A percentile compares a stretch with the other conserved stretches of the same genome.
These are phyloP conservation scores for Lactifluus piperatus DNA, from an alignment of 768 basidiomycete species.

Conservation along the genomic window DNA sequence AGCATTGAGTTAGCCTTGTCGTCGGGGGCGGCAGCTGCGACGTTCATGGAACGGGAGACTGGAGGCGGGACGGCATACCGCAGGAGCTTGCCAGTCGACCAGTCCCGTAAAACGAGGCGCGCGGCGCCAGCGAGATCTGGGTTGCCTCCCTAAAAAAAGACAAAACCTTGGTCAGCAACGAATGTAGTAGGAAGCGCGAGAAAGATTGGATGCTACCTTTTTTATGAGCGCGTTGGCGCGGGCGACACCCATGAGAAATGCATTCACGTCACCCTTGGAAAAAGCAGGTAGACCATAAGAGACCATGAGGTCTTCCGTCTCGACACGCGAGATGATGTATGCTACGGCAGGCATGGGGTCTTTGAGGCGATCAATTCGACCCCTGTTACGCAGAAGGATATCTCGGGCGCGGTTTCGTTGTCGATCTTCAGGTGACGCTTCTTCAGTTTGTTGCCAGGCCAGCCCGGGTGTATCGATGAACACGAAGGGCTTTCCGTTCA, in stretches of 20 bases:
- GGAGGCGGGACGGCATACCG: slow-evolving; percentile 57
- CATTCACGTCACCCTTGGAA: slow-evolving; percentile 49
- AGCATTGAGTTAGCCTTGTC: slow-evolving; percentile 13
- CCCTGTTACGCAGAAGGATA: slow-evolving; percentile 69
- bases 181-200: not conserved
- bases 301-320: slow-evolving; percentile 82
- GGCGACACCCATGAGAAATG: slow-evolving; percentile 72
- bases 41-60: not conserved
- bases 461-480: slow-evolving; percentile 89
- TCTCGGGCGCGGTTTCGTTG: slow-evolving; percentile 48
- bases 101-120: slow-evolving; percentile 75
- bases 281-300: slow-evolving; percentile 80
- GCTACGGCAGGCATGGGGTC: slow-evolving; percentile 54
- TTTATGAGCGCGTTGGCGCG: slow-evolving; percentile 67
- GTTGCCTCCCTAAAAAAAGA: slow-evolving; percentile 48
- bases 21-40: slow-evolving; percentile 9
- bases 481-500: slow-evolving; percentile 43
- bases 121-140: slow-evolving; percentile 68
- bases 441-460: slow-evolving; percentile 37
- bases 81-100: slow-evolving; percentile 65
- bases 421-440: slow-evolving; percentile 32
- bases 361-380: slow-evolving; percentile 78
- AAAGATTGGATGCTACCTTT: slow-evolving; percentile 48
- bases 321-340: slow-evolving; percentile 59
- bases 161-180: slow-evolving; percentile 2